phyloP scores from a whole-genome alignment of 208 protist genomes.

The Wallacemonas rigidus region DNA sequence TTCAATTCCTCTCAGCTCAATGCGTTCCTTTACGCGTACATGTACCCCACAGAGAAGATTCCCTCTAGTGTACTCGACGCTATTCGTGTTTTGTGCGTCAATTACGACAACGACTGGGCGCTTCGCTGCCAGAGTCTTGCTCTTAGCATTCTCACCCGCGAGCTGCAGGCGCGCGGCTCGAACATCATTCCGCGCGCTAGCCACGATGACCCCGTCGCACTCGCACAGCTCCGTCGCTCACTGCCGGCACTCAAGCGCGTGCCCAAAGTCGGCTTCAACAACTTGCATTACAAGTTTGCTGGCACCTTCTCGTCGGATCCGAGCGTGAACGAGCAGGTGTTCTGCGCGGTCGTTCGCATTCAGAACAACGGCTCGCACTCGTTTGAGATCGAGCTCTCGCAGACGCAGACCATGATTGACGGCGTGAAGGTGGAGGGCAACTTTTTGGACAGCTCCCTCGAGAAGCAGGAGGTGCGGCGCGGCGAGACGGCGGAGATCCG shows the following conservation, averaged over 20 bases:
- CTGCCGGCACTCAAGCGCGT: slow-evolving; percentile 60
- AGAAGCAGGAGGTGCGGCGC: slow-evolving; percentile 49
- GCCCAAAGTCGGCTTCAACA: slow-evolving; percentile 54
- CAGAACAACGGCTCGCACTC: slow-evolving; percentile 57
- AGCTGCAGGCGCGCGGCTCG: slow-evolving; percentile 57
- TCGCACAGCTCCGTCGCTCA: slow-evolving; percentile 60
- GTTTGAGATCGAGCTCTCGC: slow-evolving; percentile 51
- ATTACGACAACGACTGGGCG: slow-evolving; percentile 61
- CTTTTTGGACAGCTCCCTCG: slow-evolving; percentile 46
- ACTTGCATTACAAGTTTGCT: slow-evolving; percentile 63
- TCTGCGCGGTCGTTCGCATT: slow-evolving; percentile 51
- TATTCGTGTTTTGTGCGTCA: slow-evolving; percentile 62
- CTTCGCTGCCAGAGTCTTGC: slow-evolving; percentile 72
- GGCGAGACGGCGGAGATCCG: slow-evolving; percentile 68
- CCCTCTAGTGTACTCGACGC: slow-evolving; percentile 50
- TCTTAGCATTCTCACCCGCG: slow-evolving; percentile 53
- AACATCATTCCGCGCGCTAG: slow-evolving; percentile 54
- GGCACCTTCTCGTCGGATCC: slow-evolving; percentile 32
- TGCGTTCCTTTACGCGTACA: slow-evolving; percentile 72
- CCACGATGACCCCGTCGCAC: slow-evolving; percentile 59
- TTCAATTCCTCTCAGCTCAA: slow-evolving; percentile 74
- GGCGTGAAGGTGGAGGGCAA: slow-evolving; percentile 52
- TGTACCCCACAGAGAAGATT: slow-evolving; percentile 58
- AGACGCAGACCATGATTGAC: slow-evolving; percentile 79
- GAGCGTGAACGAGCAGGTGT: slow-evolving; percentile 32